Percentiles rank a stretch among this genome's conserved stretches.
Conservation (phyloP, 1,139 yeast species). For the Yamadazyma buinensis region DNA sequence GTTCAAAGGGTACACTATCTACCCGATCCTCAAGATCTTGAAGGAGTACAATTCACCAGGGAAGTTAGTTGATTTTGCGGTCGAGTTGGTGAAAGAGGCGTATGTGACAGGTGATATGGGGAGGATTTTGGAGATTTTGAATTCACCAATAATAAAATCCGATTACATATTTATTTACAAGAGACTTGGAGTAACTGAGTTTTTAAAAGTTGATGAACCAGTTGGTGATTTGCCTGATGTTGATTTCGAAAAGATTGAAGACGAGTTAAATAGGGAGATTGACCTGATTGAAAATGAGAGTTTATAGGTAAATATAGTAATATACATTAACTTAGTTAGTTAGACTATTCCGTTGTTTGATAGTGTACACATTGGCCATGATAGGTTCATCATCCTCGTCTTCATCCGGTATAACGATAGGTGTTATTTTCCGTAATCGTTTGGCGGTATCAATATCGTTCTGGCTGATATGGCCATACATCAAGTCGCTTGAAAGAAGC, state of each 20-base stretch:
- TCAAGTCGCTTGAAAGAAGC: too few relatives aligned
- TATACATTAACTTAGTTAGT: neutral
- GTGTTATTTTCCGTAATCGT: conserved; percentile 32
- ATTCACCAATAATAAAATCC: conserved; percentile 20
- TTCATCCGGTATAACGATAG: conserved; percentile 36
- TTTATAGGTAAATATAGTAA: too few relatives aligned
- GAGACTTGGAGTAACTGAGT: conserved; percentile 16
- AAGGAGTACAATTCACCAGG: conserved; percentile 10
- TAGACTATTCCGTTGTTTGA: conserved; percentile 21
- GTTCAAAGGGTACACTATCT: conserved; percentile 21
- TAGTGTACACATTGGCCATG: conserved; percentile 30
- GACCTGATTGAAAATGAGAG: conserved; percentile 12
- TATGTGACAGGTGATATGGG: conserved; percentile 12
- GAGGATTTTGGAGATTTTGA: conserved; percentile 17
- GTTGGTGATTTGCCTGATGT: conserved; percentile 10
- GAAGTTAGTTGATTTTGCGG: conserved; percentile 1
- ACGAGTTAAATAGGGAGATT: conserved; percentile 17
- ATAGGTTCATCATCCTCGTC: conserved; percentile 29
- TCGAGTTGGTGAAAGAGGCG: conserved; percentile 3
- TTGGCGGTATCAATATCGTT: conserved; percentile 36
- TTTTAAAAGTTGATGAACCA: conserved; percentile 5
- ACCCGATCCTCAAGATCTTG: conserved; percentile 15
- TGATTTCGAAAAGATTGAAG: conserved; percentile 11
- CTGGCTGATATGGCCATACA: conserved; percentile 2
- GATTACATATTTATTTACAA: conserved; percentile 31